Conservation (phyloP, 805 yeast species). For the Zygosaccharomyces rouxii region DNA sequence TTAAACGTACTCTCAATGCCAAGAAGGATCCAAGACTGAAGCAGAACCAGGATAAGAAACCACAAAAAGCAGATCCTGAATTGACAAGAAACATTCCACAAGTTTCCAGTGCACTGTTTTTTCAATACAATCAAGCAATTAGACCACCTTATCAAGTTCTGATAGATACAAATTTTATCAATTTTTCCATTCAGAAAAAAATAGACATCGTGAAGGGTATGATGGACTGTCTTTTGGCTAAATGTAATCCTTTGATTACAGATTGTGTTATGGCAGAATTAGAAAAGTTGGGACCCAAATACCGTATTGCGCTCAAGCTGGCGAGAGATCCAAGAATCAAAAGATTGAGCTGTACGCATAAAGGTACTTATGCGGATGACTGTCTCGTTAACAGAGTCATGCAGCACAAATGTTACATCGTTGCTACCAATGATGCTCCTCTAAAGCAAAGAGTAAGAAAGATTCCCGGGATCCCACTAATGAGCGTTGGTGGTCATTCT, state of each 20-base stretch:
- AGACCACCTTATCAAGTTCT: slow-evolving; percentile 98
- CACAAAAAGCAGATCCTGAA: slow-evolving; percentile 65
- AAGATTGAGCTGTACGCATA: slow-evolving; percentile 83
- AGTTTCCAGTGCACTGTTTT: slow-evolving; percentile 91
- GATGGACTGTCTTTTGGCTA: slow-evolving; percentile 94
- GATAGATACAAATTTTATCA: slow-evolving; percentile 94
- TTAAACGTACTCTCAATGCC: slow-evolving; percentile 70
- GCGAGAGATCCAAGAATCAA: slow-evolving; percentile 93
- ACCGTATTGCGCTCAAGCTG: slow-evolving; percentile 83
- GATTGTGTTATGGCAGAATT: slow-evolving; percentile 98
- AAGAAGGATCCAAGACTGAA: slow-evolving; percentile 63
- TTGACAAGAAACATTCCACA: slow-evolving; percentile 76
- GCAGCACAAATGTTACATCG: slow-evolving; percentile 95
- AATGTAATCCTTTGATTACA: slow-evolving; percentile 91
- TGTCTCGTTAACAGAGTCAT: slow-evolving; percentile 88
- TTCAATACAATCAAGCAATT: slow-evolving; percentile 88
- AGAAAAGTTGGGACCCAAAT: slow-evolving; percentile 92
- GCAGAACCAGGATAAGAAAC: slow-evolving; percentile 38
- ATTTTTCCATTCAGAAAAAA: slow-evolving; percentile 93
- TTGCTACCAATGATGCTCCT: slow-evolving; percentile 97
- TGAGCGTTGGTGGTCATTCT: slow-evolving; percentile 93
- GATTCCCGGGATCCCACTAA: slow-evolving; percentile 93
- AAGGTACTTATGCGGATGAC: slow-evolving; percentile 98
- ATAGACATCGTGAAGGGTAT: slow-evolving; percentile 92
- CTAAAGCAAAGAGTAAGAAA: slow-evolving; percentile 89